phyloP scores from a whole-genome alignment of 169 alveolate genomes.

The Eimeria mitis region DNA sequence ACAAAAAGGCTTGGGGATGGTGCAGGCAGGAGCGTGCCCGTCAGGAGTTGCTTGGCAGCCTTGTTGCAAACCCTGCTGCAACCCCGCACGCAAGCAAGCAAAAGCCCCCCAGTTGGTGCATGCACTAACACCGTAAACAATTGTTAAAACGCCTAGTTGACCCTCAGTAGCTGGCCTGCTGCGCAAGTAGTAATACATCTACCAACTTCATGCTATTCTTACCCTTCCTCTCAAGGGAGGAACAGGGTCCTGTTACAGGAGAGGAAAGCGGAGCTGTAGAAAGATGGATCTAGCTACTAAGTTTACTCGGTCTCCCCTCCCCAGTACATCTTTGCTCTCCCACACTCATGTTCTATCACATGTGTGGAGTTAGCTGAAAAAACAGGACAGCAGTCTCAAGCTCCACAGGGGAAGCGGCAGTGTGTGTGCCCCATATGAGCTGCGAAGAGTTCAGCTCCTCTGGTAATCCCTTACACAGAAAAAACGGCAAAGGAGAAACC shows the following conservation, averaged over 20 bases:
- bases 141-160: not conserved
- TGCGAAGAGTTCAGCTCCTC: not conserved
- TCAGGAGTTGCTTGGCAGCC: not conserved
- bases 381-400: not conserved
- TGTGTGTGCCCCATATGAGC: not conserved
- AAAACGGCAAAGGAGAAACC: not conserved
- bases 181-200: not conserved
- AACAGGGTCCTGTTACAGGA: not conserved
- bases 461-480: not conserved
- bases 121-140: not conserved
- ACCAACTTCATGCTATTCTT: not conserved
- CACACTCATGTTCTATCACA: not conserved
- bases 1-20: not conserved
- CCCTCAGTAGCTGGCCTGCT: not conserved
- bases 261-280: not conserved
- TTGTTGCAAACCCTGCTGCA: not conserved
- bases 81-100: not conserved
- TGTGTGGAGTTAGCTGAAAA: not conserved
- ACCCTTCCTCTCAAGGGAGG: not conserved
- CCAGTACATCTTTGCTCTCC: not conserved
- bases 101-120: not conserved
- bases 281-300: not conserved
- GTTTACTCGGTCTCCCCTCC: not conserved
- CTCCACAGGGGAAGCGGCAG: not conserved
- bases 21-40: not conserved